Evolutionary conservation across 2,329 filamentous ascomycete species (phyloP).

Genomic region (Penicillium expansum): DNA sequence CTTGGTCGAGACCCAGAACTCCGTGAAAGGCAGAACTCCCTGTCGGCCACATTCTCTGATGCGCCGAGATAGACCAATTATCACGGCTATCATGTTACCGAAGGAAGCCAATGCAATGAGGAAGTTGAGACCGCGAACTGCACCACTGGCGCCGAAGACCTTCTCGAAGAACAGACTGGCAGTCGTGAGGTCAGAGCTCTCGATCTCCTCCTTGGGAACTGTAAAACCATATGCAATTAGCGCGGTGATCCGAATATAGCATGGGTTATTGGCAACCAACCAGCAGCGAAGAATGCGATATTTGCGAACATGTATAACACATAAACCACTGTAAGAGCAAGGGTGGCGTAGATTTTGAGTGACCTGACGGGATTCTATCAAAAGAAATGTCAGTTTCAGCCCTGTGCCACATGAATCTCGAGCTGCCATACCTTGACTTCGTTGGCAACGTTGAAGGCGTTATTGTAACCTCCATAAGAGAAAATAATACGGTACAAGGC

Average conservation of each 20-base stretch:
- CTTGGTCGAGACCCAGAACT: slow-evolving; percentile 60
- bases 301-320: slow-evolving; percentile 59
- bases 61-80: slow-evolving; percentile 55
- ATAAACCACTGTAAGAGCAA: slow-evolving; percentile 3
- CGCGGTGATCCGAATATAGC: slow-evolving; percentile 17
- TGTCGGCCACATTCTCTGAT: slow-evolving; percentile 61
- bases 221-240: background rate
- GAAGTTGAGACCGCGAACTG: slow-evolving; percentile 56
- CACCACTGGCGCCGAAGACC: slow-evolving; percentile 52
- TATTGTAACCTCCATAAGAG: slow-evolving; percentile 56
- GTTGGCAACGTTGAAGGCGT: slow-evolving; percentile 61
- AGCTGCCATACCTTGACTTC: slow-evolving; percentile 49
- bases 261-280: background rate
- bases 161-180: slow-evolving; percentile 58
- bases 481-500: slow-evolving; percentile 60
- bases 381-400: background rate
- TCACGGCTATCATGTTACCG: slow-evolving; percentile 56
- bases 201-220: slow-evolving; percentile 50
- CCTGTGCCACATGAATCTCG: background rate
- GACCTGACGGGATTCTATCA: slow-evolving; percentile 55
- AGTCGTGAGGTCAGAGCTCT: slow-evolving; percentile 51
- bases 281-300: slow-evolving; percentile 58
- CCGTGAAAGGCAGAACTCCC: slow-evolving; percentile 57
- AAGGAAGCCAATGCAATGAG: slow-evolving; percentile 58
- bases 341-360: slow-evolving; percentile 30